Conservation (phyloP, 208 protist species). For the Trypanosoma cruzi region DNA sequence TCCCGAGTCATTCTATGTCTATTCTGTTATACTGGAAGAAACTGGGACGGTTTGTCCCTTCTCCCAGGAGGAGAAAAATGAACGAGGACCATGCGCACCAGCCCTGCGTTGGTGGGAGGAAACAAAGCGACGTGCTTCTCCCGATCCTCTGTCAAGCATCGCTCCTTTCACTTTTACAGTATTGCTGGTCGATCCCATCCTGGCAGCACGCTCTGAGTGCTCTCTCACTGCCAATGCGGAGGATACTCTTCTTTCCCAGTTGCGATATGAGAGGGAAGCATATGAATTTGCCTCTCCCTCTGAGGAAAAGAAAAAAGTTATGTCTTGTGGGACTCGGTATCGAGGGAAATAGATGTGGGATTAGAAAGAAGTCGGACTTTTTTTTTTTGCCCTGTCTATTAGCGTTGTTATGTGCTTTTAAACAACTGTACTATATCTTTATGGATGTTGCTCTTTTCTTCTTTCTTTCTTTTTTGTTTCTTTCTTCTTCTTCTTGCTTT, state of each 20-base stretch:
- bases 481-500: background rate
- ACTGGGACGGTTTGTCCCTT: constrained; percentile 11
- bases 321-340: too few species aligned
- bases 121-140: constrained; percentile 14
- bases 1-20: constrained; percentile 7
- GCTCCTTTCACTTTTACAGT: constrained; percentile 50
- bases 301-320: background rate
- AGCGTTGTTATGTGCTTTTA: too few species aligned
- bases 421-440: too few species aligned
- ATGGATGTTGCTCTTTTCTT: background rate
- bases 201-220: constrained; percentile 29
- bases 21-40: constrained; percentile 2
- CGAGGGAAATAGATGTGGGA: too few species aligned
- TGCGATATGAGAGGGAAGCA: constrained; percentile 31
- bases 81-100: constrained; percentile 6
- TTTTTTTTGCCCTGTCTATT: too few species aligned
- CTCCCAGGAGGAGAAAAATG: background rate
- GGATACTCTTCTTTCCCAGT: constrained; percentile 31
- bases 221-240: constrained; percentile 39
- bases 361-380: too few species aligned
- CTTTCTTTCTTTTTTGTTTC: constrained; percentile 1
- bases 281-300: background rate
- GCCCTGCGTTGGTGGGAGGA: constrained; percentile 42
- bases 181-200: constrained; percentile 38
- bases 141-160: constrained; percentile 8